Evolutionary conservation across 1,284 basidiomycete genomes (phyloP).

Genomic region (Malassezia slooffiae): DNA sequence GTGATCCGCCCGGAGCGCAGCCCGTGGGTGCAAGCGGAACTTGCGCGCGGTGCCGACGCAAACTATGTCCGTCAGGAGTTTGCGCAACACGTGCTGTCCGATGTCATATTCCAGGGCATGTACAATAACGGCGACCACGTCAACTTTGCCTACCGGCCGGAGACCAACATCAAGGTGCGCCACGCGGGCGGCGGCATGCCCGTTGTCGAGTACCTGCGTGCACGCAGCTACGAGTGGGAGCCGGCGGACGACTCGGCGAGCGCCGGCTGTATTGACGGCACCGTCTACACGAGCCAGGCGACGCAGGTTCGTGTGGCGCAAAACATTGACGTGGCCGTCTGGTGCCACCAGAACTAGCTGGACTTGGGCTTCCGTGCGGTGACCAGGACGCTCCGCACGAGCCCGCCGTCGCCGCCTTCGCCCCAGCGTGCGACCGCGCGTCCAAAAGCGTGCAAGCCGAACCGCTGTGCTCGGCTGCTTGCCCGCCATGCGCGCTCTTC

Average conservation of each 20-base stretch:
- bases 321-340: not conserved
- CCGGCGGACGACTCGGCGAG: not conserved
- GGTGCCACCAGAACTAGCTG: not conserved
- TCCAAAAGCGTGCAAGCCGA: constrained; percentile 23
- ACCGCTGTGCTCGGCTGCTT: constrained; percentile 15
- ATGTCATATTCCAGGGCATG: constrained; percentile 27
- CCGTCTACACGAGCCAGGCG: not conserved
- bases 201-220: constrained; percentile 71
- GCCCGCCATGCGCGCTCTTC: constrained; percentile 32
- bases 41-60: not conserved
- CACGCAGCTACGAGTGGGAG: constrained; percentile 68
- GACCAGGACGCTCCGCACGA: constrained; percentile 30
- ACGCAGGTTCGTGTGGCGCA: not conserved
- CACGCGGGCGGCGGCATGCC: constrained; percentile 51
- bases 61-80: constrained; percentile 7
- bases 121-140: constrained; percentile 33
- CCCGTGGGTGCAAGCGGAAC: not conserved
- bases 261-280: constrained; percentile 15
- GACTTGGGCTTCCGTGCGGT: constrained; percentile 20
- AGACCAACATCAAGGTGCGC: constrained; percentile 6
- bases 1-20: constrained; percentile 63
- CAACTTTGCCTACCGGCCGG: constrained; percentile 16
- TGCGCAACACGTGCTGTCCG: constrained; percentile 16
- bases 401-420: constrained; percentile 24
- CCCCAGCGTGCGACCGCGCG: constrained; percentile 30